These are phyloP conservation scores for Silene uniflora DNA, from an alignment of 148 eudicot genomes.

Conservation along the genomic window DNA sequence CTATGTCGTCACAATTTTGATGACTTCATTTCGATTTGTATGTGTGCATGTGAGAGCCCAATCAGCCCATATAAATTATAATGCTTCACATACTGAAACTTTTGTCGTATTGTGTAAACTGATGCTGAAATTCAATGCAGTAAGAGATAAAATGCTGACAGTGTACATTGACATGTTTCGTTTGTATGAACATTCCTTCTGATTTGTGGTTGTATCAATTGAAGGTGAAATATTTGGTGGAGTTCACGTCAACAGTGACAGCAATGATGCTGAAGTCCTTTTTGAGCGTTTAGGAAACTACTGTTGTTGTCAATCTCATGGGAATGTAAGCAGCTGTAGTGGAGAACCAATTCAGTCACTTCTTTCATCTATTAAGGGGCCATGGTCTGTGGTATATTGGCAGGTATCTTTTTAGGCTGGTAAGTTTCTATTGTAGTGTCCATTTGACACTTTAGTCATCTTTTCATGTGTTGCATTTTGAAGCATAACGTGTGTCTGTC, in stretches of 20 bases:
- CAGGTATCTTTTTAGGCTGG: conserved; percentile 85
- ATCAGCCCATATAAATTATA: too few species aligned
- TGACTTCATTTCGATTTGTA: neutral
- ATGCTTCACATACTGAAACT: neutral
- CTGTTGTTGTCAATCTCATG: conserved; percentile 47
- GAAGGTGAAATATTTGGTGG: conserved; percentile 98
- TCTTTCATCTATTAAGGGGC: conserved; percentile 86
- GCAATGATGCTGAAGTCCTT: conserved; percentile 76
- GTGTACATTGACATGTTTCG: neutral
- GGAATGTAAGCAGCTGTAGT: conserved; percentile 28
- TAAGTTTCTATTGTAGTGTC: conserved; percentile 41
- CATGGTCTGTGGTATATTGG: conserved; percentile 94
- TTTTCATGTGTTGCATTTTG: neutral
- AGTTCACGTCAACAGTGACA: conserved; percentile 47
- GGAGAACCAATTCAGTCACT: conserved; percentile 56
- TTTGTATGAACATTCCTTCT: neutral
- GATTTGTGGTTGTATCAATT: conserved; percentile 18
- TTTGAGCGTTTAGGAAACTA: conserved; percentile 58
- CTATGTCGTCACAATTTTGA: neutral
- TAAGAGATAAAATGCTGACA: neutral
- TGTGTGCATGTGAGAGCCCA: neutral
- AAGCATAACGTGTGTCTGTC: conserved; percentile 6
- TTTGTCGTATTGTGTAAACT: neutral
- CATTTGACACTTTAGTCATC: neutral
- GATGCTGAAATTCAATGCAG: neutral